Evolutionary conservation across 805 yeast species (phyloP), one percentile per base, ranked within the genome.

Genomic region (Ascoidea tarda): DNA sequence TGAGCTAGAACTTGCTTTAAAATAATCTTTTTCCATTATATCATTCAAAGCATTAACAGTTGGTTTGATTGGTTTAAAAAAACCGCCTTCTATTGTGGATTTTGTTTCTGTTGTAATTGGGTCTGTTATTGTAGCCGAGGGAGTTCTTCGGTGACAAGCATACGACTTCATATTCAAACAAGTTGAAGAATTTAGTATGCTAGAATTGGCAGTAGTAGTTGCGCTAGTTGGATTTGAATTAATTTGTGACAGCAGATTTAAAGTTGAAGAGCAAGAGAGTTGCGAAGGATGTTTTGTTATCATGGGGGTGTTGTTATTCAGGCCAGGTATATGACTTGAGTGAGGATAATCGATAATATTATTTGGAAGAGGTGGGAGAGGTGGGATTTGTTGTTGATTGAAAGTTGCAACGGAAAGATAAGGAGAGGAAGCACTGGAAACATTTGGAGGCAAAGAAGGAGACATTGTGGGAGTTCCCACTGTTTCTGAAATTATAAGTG

Each of bases 61-160:
- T 6, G 66, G 59, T 0, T 56, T 55, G 12, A 54, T 57, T 12
- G 58, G 60, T 33, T 63, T 49, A 46, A 63, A 64, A 46, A 65
- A 52, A 51, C 65, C 69, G n/a, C 66, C 68, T 50, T 64, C 66
- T 32, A 62, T 65, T 12, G 60, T 59, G 1, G 66, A 14, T 38
- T 38, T 38, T 8, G 14, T 56, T 16, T 54, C 58, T 1, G 64
- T 59, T 38, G 57, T 58, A n/a, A 50, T 49, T 1, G 60, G 51
- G 28, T 42, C 50, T 1, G 55, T 51, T 38, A 32, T 47, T 5
- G 55, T 64, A 6, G 55, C 57, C 14, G 68, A 62, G 51, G 57
- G 57, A 5, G 57, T 59, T 33, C 65, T 56, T 50, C 59, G 55
- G 53, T 50, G 54, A 45, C 32, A 38, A 16, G 16, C 32, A 5